Evolutionary conservation across 495 filamentous ascomycete genomes (phyloP).

Genomic region (Aspergillus ellipticus): DNA sequence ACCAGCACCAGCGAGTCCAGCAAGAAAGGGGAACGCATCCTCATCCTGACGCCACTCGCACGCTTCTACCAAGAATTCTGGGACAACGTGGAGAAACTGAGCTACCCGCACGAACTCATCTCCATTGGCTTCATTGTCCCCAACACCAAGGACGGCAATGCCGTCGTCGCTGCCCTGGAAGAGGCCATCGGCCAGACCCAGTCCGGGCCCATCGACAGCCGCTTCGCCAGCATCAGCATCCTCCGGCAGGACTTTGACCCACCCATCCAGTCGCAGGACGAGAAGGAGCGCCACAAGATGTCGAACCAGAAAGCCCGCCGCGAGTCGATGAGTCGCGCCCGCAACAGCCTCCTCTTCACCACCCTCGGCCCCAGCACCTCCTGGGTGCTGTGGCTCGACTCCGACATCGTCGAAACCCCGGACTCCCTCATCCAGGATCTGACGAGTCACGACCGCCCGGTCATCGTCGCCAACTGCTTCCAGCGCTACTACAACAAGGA

Average conservation of each 20-base stretch:
- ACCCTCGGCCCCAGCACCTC: slow-evolving; percentile 89
- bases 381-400: slow-evolving; percentile 96
- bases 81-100: slow-evolving; percentile 83
- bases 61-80: slow-evolving; percentile 93
- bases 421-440: slow-evolving; percentile 87
- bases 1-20: slow-evolving; percentile 73
- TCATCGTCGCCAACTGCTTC: slow-evolving; percentile 94
- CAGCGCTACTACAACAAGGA: slow-evolving; percentile 79
- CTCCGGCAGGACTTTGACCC: slow-evolving; percentile 93
- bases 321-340: slow-evolving; percentile 85
- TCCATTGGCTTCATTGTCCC: slow-evolving; percentile 96
- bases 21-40: slow-evolving; percentile 75
- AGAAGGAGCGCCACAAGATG: slow-evolving; percentile 86
- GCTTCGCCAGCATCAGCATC: slow-evolving; percentile 90
- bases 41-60: slow-evolving; percentile 89
- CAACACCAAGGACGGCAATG: slow-evolving; percentile 82
- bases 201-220: slow-evolving; percentile 67
- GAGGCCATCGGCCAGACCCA: slow-evolving; percentile 81
- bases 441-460: slow-evolving; percentile 75
- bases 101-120: slow-evolving; percentile 90
- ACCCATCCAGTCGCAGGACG: slow-evolving; percentile 72
- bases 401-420: slow-evolving; percentile 89
- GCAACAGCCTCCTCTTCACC: slow-evolving; percentile 95
- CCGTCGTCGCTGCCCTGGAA: slow-evolving; percentile 76
- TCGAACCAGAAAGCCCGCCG: slow-evolving; percentile 81